Conservation (phyloP, 768 basidiomycete species). For the Agaricus sinodeliciosus region DNA sequence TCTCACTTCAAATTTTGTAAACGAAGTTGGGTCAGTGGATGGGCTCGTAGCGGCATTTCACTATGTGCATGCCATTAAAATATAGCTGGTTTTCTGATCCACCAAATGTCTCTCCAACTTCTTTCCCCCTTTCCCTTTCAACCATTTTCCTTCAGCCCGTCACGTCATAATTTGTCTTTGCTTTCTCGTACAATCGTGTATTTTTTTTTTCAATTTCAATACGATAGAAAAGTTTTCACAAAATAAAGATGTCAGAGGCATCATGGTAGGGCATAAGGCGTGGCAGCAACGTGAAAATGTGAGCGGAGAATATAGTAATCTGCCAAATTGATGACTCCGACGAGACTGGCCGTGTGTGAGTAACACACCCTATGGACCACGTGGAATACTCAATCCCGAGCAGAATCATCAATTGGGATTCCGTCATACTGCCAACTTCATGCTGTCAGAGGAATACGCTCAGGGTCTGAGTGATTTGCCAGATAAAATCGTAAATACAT, state of each 20-base stretch:
- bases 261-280: not conserved
- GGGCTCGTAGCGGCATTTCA: constrained; percentile 46
- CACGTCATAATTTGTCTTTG: not conserved
- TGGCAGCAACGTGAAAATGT: constrained; percentile 8
- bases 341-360: not conserved
- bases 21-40: constrained; percentile 37
- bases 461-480: no score
- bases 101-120: no score
- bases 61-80: constrained; percentile 38
- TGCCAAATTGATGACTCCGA: no score
- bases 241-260: not conserved
- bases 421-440: no score
- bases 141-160: no score
- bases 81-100: not conserved
- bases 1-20: constrained; percentile 33
- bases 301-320: not conserved
- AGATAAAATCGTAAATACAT: no score
- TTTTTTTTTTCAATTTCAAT: not conserved
- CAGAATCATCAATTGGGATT: no score
- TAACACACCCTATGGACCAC: not conserved
- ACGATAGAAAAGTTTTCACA: not conserved
- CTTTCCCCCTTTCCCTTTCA: no score
- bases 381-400: no score
- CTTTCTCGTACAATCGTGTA: not conserved
- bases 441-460: no score